Base-by-base conservation (phyloP, 2,329 filamentous ascomycete genomes). In the Epichloe hybrida region DNA sequence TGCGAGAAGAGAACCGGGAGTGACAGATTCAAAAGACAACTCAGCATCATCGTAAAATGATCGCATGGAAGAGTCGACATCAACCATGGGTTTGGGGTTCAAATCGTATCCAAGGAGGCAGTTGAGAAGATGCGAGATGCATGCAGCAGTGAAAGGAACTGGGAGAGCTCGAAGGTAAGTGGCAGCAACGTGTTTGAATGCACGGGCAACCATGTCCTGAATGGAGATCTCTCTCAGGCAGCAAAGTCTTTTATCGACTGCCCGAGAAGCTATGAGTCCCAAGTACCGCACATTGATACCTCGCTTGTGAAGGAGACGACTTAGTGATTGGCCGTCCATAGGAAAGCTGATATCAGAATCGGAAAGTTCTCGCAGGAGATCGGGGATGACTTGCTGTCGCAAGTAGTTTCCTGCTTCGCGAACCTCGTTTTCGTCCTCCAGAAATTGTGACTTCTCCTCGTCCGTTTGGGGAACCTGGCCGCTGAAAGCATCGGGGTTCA, bases 251-350 rank as follows among this genome's bases (percentile, higher is more conserved):
- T 80, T 75, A 51, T 84, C 84, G 57, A 79, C 78, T 58, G 84
- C 81, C 48, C 86, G 75, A 52, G 79, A 73, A 12, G 88, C 85
- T 55, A 98, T 70, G 67, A 83, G 85, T 57, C 93, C 93, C n/a
- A 97, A 77, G 66, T 98, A 98, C 62, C 94, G 81, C 55, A 97
- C 79, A 71, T 98, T 98, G 72, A 98, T 90, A 69, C 93, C 93
- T 41, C 91, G 87, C 75, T 95, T 95, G 74, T 98, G 93, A 63
- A 98, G 76, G 48, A 96, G 79, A 57, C 83, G 82, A 60, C 85
- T 88, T 52, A 98, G 75, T 20, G 91, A 96, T 62, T 86, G 80
- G n/a, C 93, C 93, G 61, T 98, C 94, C 88, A 97, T 96, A 12
- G 93, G 93, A 73, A 97, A 97, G 61, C 91, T 93, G 57, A 95